These are phyloP conservation scores for Arabidopsis thaliana DNA, from an alignment of 345 rosid species.

Conservation along the genomic window TAIR10.1 NC_003071.7:13743501-13744000, in stretches of 20 bases:
- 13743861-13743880: slow-evolving; percentile 86
- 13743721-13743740: slow-evolving; percentile 59
- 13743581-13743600: too few relatives aligned
- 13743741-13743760: slow-evolving; percentile 46
- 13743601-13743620: neutral
- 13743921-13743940: slow-evolving; percentile 69
- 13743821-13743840: slow-evolving; percentile 52
- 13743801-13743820: slow-evolving; percentile 59
- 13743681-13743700: slow-evolving; percentile 64
- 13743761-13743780: slow-evolving; percentile 55
- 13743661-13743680: slow-evolving; percentile 57
- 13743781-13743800: slow-evolving; percentile 51
- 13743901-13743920: slow-evolving; percentile 83
- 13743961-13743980: slow-evolving; percentile 71
- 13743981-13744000: slow-evolving; percentile 65
- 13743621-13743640: neutral
- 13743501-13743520: slow-evolving; percentile 69
- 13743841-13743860: slow-evolving; percentile 61
- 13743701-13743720: slow-evolving; percentile 64
- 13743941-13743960: slow-evolving; percentile 51
- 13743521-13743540: slow-evolving; percentile 72
- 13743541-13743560: too few relatives aligned
- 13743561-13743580: too few relatives aligned
- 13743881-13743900: slow-evolving; percentile 82
- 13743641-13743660: neutral